phyloP scores from a whole-genome alignment of 108 stramenopile genomes.

The Skeletonema menzelii region DNA sequence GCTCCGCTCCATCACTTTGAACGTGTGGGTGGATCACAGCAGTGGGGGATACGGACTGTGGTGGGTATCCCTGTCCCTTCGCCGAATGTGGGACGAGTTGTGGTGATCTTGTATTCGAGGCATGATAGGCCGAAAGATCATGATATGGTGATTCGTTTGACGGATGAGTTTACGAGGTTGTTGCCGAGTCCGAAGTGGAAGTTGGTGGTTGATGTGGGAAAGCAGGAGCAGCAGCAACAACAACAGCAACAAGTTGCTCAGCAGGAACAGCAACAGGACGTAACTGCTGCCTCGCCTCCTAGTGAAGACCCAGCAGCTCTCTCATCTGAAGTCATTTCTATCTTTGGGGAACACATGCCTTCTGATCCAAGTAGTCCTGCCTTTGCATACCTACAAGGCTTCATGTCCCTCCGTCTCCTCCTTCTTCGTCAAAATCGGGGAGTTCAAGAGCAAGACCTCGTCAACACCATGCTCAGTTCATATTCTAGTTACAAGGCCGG shows the following conservation, averaged over 20 bases:
- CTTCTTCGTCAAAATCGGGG: slow-evolving; percentile 57
- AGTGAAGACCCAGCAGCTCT: slow-evolving; percentile 22
- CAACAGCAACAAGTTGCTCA: neutral
- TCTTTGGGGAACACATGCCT: slow-evolving; percentile 87
- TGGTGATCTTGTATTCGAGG: slow-evolving; percentile 76
- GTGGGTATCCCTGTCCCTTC: slow-evolving; percentile 81
- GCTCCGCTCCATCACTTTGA: slow-evolving; percentile 86
- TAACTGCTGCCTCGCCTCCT: neutral
- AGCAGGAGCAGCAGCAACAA: neutral
- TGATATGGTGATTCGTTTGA: slow-evolving; percentile 68
- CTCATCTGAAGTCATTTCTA: slow-evolving; percentile 68
- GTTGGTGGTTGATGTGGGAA: slow-evolving; percentile 83
- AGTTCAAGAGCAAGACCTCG: slow-evolving; percentile 68
- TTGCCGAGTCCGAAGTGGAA: slow-evolving; percentile 88
- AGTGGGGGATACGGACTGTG: slow-evolving; percentile 86
- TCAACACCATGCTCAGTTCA: slow-evolving; percentile 75
- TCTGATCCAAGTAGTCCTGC: slow-evolving; percentile 72
- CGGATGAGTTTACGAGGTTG: slow-evolving; percentile 75
- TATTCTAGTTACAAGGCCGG: slow-evolving; percentile 77
- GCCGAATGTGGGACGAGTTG: slow-evolving; percentile 83
- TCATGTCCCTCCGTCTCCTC: slow-evolving; percentile 82
- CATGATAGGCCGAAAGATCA: slow-evolving; percentile 76
- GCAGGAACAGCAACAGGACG: slow-evolving; percentile 17
- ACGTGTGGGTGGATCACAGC: slow-evolving; percentile 74
- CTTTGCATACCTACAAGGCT: slow-evolving; percentile 72